Percentiles rank a stretch among this genome's conserved stretches.
phyloP scores from a whole-genome alignment of 2,329 filamentous ascomycete genomes.

The Colletotrichum sansevieriae region DNA sequence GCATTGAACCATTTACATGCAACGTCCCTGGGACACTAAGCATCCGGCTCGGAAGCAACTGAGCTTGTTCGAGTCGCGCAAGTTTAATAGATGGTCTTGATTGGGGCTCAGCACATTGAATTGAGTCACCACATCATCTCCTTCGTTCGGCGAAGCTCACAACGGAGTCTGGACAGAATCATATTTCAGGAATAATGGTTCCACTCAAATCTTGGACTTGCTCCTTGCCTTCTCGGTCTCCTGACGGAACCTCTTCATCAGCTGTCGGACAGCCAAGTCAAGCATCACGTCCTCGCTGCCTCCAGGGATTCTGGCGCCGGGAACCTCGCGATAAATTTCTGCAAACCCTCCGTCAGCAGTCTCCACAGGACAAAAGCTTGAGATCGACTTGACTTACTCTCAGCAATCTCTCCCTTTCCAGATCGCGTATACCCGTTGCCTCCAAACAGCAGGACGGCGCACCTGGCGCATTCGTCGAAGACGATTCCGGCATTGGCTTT shows the following conservation, averaged over 20 bases:
- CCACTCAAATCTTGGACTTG: neutral
- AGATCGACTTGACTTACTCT: constrained; percentile 64
- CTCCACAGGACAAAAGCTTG: neutral
- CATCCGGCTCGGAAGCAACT: neutral
- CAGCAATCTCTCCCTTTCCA: constrained; percentile 78
- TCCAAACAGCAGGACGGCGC: constrained; percentile 78
- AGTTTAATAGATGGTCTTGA: neutral
- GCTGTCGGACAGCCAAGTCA: constrained; percentile 44
- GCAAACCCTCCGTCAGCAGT: constrained; percentile 4
- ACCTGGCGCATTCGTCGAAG: constrained; percentile 77
- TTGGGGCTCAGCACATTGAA: neutral
- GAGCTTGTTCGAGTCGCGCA: neutral
- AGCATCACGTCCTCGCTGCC: constrained; percentile 46
- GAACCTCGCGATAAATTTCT: constrained; percentile 49
- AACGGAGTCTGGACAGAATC: too few relatives aligned
- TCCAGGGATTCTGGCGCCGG: constrained; percentile 44
- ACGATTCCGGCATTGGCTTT: constrained; percentile 82
- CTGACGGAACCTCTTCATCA: constrained; percentile 42
- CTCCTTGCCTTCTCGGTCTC: constrained; percentile 17
- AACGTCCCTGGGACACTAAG: neutral
- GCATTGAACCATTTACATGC: neutral
- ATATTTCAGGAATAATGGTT: too few relatives aligned
- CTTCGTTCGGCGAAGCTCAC: too few relatives aligned
- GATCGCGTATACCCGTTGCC: constrained; percentile 79
- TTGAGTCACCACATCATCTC: neutral